Evolutionary conservation across 225 moss, liverwort and hornwort genomes (phyloP), one percentile per base, ranked within the genome.

Genomic region (Sphagnum contortum): DNA sequence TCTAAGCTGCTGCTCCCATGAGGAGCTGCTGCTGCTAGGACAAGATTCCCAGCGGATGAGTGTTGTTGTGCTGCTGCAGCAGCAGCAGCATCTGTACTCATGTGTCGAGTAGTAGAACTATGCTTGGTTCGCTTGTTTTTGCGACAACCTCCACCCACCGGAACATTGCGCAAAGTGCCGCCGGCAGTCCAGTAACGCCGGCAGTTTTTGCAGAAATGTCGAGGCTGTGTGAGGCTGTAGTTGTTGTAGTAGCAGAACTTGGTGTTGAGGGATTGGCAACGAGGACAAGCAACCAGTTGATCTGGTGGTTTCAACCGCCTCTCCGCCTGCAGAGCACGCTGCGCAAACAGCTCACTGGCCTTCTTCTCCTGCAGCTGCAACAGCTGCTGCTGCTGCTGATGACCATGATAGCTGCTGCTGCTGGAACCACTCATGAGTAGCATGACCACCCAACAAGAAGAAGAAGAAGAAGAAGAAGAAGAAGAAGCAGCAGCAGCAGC

Each of bases 211-310:
- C 84, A 84, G 73, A 80, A 84, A 71, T 84, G 84, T 13, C 84
- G 74, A 48, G 84, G 84, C 69, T 84, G 84, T 44, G 77, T 84
- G 49, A 84, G 77, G 68, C 84, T 84, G 73, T 84, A 84, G 71
- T 84, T 84, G 77, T 84, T 84, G 61, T 75, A 84, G 66, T 84
- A 84, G 63, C 84, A 84, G 64, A 84, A 84, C 75, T 84, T 84
- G 47, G 84, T 84, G 61, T 84, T 84, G 57, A 84, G 46, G 1
- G 84, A 84, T 44, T 84, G 80, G 44, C 84, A 84, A 9, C 84
- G 80, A 8, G 84, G 84, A 9, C 84, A 84, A 44, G 84, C 73
- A 46, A 84, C 80, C 49, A 84, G 80, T 69, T 84, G 84, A 68
- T 84, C 84, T 50, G 84, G 84, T 2, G 84, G 84, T 59, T 84